A percentile compares a stretch with the other conserved stretches of the same genome.
phyloP scores from a whole-genome alignment of 208 protist genomes.

The Wallacemonas sp. region DNA sequence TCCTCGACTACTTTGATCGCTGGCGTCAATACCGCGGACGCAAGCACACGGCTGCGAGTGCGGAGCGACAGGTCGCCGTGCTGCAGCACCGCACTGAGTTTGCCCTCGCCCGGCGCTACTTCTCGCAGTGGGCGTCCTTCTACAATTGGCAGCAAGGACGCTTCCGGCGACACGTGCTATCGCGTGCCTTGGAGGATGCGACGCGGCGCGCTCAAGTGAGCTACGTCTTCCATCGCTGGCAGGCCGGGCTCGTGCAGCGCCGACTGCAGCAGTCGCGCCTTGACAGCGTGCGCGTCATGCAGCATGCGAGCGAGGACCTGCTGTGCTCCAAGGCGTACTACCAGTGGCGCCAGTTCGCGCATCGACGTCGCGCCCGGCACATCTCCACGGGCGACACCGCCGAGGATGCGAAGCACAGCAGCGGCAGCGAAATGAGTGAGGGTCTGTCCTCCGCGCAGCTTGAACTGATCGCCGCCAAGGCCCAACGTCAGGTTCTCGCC shows the following conservation, averaged over 20 bases:
- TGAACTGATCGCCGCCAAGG: constrained; percentile 34
- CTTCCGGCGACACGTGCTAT: constrained; percentile 40
- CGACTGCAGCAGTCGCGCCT: constrained; percentile 15
- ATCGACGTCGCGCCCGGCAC: background rate
- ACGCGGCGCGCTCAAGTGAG: constrained; percentile 40
- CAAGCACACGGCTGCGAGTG: constrained; percentile 19
- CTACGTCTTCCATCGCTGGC: constrained; percentile 43
- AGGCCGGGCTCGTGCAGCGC: constrained; percentile 20
- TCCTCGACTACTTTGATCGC: constrained; percentile 58
- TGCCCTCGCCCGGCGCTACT: constrained; percentile 49
- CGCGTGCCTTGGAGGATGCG: constrained; percentile 40
- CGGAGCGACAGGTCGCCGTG: constrained; percentile 16
- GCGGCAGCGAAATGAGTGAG: too few species aligned
- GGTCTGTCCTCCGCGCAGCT: constrained; percentile 34
- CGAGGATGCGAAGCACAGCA: too few species aligned
- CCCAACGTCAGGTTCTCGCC: constrained; percentile 37
- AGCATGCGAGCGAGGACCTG: constrained; percentile 11
- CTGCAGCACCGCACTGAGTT: constrained; percentile 38
- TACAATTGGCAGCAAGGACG: constrained; percentile 68
- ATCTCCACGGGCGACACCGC: background rate
- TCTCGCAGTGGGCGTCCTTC: constrained; percentile 62
- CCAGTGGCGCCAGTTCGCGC: constrained; percentile 32
- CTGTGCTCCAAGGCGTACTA: constrained; percentile 36
- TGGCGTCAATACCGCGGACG: constrained; percentile 34
- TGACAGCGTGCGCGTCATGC: constrained; percentile 25